Evolutionary conservation across 2,329 filamentous ascomycete species (phyloP).

Genomic region (Aspergillus ochraceoroseus): DNA sequence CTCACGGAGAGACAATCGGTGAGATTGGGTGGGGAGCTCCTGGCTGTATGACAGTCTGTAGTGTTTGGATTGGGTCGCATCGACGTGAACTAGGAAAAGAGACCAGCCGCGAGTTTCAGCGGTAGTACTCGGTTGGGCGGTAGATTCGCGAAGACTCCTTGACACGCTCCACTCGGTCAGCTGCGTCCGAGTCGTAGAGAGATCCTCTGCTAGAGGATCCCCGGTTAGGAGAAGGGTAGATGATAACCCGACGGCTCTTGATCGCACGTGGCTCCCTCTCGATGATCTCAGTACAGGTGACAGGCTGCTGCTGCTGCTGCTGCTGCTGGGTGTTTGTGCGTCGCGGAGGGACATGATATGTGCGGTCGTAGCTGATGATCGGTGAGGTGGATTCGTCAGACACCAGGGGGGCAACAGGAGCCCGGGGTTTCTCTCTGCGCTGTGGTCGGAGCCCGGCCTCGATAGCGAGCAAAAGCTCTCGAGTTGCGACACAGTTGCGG

Average conservation of each 20-base stretch:
- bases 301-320: too few species aligned
- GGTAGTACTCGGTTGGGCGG: conserved; percentile 31
- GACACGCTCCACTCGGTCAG: conserved; percentile 33
- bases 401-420: conserved; percentile 14
- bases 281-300: conserved; percentile 25
- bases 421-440: conserved; percentile 16
- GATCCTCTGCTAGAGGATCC: conserved; percentile 35
- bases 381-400: not conserved
- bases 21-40: conserved; percentile 5
- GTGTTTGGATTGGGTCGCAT: conserved; percentile 3
- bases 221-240: conserved; percentile 33
- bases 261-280: conserved; percentile 25
- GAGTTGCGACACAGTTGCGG: conserved; percentile 31
- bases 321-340: conserved; percentile 19
- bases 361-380: conserved; percentile 33
- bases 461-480: conserved; percentile 41
- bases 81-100: not conserved
- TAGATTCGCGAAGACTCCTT: conserved; percentile 30
- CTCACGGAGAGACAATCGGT: not conserved
- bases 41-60: conserved; percentile 9
- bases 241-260: conserved; percentile 31
- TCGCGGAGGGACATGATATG: conserved; percentile 30
- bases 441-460: conserved; percentile 39
- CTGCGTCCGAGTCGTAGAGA: conserved; percentile 33
- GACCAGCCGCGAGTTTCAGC: conserved; percentile 19